Percentiles rank a stretch among this genome's conserved stretches.
phyloP scores from a whole-genome alignment of 2,329 filamentous ascomycete species.

The Fusarium tupiense region DNA sequence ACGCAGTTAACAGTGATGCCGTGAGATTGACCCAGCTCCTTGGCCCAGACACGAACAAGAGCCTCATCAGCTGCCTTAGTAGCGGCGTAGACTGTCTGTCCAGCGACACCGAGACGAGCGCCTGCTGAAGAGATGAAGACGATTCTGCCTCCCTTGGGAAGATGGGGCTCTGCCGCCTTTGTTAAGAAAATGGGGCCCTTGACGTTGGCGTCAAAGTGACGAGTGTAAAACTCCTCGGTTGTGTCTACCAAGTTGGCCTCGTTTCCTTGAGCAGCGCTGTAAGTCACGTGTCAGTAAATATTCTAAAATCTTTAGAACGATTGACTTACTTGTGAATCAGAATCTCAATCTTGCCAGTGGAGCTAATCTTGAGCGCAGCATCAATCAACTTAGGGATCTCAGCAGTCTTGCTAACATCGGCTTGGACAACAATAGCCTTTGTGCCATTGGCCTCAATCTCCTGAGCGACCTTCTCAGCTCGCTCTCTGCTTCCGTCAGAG shows the following conservation, averaged over 20 bases:
- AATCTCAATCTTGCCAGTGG: background rate
- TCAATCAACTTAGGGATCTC: background rate
- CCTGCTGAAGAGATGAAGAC: background rate
- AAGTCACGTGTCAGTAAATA: background rate
- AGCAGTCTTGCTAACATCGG: background rate
- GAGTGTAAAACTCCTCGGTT: background rate
- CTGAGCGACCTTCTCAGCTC: background rate
- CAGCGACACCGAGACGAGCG: background rate
- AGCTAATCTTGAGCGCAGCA: background rate
- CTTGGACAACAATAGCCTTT: background rate
- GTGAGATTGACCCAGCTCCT: constrained; percentile 44
- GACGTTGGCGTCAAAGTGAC: background rate
- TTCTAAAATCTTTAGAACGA: no score
- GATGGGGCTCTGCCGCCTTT: background rate
- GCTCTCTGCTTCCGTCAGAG: background rate
- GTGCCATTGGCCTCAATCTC: background rate
- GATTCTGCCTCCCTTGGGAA: background rate
- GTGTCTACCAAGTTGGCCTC: background rate
- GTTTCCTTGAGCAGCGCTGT: background rate
- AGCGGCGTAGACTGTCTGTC: background rate
- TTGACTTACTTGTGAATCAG: background rate
- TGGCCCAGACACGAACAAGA: background rate
- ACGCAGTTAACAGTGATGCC: constrained; percentile 46
- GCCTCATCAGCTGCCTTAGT: background rate
- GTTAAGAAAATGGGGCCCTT: background rate